Percentiles rank a stretch among this genome's conserved stretches.
Evolutionary conservation across 257 asterid species (phyloP).

Genomic region (Salvia miltiorrhiza): DNA sequence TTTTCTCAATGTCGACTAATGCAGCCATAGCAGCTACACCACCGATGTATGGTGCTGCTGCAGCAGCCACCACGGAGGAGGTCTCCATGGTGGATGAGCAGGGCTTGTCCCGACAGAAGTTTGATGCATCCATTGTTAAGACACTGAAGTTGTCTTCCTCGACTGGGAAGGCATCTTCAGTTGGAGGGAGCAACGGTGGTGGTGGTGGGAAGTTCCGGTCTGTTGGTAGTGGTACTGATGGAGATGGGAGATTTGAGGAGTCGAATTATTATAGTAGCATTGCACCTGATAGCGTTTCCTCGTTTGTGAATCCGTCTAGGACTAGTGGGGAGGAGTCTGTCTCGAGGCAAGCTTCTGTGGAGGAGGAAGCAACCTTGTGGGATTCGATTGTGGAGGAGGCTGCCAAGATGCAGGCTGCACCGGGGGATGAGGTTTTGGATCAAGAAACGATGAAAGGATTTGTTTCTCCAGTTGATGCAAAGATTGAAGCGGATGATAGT

Average conservation of each 20-base stretch:
- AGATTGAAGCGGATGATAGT: conserved; percentile 53
- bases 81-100: conserved; percentile 45
- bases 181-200: conserved; percentile 64
- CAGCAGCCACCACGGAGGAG: conserved; percentile 33
- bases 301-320: conserved; percentile 36
- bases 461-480: conserved; percentile 66
- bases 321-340: conserved; percentile 49
- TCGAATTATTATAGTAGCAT: conserved; percentile 28
- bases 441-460: conserved; percentile 52
- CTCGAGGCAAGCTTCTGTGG: conserved; percentile 37
- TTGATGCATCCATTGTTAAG: conserved; percentile 51
- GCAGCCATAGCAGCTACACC: conserved; percentile 53
- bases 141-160: conserved; percentile 50
- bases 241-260: conserved; percentile 69
- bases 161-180: conserved; percentile 46
- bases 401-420: conserved; percentile 39
- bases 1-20: conserved; percentile 57
- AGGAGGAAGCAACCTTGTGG: conserved; percentile 66
- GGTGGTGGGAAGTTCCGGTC: conserved; percentile 64
- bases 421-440: conserved; percentile 52
- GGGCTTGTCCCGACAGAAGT: conserved; percentile 24
- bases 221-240: conserved; percentile 64
- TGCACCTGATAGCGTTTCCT: conserved; percentile 41
- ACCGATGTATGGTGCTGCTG: conserved; percentile 6
- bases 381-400: conserved; percentile 70